phyloP scores from a whole-genome alignment of 2,329 filamentous ascomycete species.

The Cladophialophora immunda region DNA sequence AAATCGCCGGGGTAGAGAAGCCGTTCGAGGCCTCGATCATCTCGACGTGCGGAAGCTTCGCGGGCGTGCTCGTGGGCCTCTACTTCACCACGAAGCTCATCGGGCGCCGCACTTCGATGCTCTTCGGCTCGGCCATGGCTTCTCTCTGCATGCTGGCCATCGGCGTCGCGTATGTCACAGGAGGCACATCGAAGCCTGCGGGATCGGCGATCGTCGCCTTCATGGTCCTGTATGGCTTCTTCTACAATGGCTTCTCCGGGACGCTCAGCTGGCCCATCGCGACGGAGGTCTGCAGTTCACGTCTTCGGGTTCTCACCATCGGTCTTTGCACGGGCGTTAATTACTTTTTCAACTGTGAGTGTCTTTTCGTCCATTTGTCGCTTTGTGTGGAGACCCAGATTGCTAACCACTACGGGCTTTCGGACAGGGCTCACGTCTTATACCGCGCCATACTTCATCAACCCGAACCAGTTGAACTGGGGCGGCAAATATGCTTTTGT shows the following conservation, averaged over 20 bases:
- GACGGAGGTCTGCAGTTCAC: conserved; percentile 50
- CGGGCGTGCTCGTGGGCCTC: conserved; percentile 49
- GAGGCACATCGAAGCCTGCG: conserved; percentile 44
- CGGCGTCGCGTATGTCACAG: conserved; percentile 49
- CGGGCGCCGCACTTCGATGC: conserved; percentile 41
- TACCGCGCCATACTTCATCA: conserved; percentile 51
- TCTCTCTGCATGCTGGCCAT: conserved; percentile 49
- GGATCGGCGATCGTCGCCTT: conserved; percentile 52
- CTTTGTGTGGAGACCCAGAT: background rate
- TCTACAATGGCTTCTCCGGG: conserved; percentile 52
- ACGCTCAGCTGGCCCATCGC: conserved; percentile 51
- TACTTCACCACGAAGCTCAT: conserved; percentile 48
- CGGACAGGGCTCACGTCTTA: conserved; percentile 49
- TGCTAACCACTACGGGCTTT: background rate
- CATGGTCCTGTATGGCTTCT: conserved; percentile 47
- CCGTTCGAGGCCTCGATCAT: conserved; percentile 46
- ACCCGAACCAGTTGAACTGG: conserved; percentile 51
- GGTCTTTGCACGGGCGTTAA: conserved; percentile 52
- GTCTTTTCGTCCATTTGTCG: background rate
- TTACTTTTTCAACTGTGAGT: conserved; percentile 48
- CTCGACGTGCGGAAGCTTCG: conserved; percentile 46
- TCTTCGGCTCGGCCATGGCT: conserved; percentile 47
- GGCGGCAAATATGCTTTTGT: conserved; percentile 59
- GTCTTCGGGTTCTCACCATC: conserved; percentile 50
- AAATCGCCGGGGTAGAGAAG: conserved; percentile 41